Conservation (phyloP, 2,329 filamentous ascomycete species). For the Cordyceps fumosorosea region DNA sequence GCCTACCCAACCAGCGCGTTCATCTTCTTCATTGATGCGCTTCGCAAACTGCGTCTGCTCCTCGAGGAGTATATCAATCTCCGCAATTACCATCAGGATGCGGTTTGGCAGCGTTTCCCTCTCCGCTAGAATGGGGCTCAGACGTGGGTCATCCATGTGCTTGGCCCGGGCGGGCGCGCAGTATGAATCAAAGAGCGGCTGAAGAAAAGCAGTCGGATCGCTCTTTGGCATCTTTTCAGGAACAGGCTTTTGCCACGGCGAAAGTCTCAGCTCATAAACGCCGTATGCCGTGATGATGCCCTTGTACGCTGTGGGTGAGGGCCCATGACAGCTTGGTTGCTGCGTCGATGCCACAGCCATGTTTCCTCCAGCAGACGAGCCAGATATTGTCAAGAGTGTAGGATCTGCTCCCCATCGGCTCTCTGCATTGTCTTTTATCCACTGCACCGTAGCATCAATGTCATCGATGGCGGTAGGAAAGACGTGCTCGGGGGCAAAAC, state of each 20-base stretch:
- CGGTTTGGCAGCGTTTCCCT: conserved; percentile 28
- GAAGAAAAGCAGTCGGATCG: conserved; percentile 32
- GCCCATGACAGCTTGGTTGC: conserved; percentile 18
- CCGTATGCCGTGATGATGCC: conserved; percentile 35
- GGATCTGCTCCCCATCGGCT: conserved; percentile 30
- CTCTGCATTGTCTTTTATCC: conserved; percentile 32
- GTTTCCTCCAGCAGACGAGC: conserved; percentile 38
- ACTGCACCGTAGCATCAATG: conserved; percentile 36
- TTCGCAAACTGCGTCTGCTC: conserved; percentile 34
- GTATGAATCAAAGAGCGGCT: conserved; percentile 39
- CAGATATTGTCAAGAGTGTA: conserved; percentile 35
- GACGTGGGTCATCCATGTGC: conserved; percentile 26
- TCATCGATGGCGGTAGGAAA: conserved; percentile 44
- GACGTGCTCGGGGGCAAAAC: conserved; percentile 43
- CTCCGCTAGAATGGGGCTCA: conserved; percentile 31
- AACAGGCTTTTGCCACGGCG: conserved; percentile 34
- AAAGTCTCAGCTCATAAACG: conserved; percentile 31
- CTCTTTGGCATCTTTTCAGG: conserved; percentile 25
- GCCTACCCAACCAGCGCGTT: conserved; percentile 6
- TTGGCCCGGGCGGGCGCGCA: conserved; percentile 23
- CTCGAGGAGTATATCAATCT: conserved; percentile 33
- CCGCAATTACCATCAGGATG: conserved; percentile 34
- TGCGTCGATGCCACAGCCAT: conserved; percentile 32
- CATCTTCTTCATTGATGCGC: conserved; percentile 23
- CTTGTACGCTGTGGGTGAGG: conserved; percentile 25